Percentiles rank a stretch among this genome's conserved stretches.
Conservation (phyloP, 2,329 filamentous ascomycete genomes). For the Aspergillus costaricaensis region DNA sequence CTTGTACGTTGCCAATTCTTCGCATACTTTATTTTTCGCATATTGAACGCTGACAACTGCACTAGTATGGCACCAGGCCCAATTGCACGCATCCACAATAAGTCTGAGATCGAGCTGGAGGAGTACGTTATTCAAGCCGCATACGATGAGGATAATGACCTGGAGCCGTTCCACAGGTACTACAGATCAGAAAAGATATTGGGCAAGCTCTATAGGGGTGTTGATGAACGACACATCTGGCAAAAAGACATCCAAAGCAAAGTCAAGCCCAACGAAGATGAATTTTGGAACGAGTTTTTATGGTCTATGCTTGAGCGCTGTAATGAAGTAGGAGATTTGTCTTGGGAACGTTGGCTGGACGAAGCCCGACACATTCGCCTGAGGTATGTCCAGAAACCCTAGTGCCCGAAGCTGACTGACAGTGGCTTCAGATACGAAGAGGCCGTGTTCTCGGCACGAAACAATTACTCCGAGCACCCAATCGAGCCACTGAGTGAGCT, state of each 20-base stretch:
- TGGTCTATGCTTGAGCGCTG: conserved; percentile 9
- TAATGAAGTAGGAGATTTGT: conserved; percentile 4
- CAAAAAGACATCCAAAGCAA: conserved; percentile 18
- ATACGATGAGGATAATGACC: conserved; percentile 50
- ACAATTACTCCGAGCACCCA: conserved; percentile 45
- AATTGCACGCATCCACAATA: conserved; percentile 33
- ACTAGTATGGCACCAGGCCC: conserved; percentile 29
- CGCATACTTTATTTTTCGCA: too few species aligned
- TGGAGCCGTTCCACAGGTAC: conserved; percentile 53
- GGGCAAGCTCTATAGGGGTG: conserved; percentile 68
- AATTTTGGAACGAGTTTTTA: conserved; percentile 21
- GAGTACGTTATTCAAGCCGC: conserved; percentile 52
- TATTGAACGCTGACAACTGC: conserved; percentile 48
- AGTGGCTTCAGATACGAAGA: conserved; percentile 52
- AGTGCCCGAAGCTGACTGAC: background rate
- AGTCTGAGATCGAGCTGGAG: conserved; percentile 43
- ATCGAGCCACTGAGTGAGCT: conserved; percentile 50
- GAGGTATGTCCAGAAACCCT: background rate
- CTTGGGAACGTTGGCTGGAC: conserved; percentile 17
- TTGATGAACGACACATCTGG: conserved; percentile 69
- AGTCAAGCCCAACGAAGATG: conserved; percentile 1
- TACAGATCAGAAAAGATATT: conserved; percentile 70
- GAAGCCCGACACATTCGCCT: conserved; percentile 19
- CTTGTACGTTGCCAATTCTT: conserved; percentile 48
- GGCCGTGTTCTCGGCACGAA: conserved; percentile 52